phyloP scores from a whole-genome alignment of 345 rosid genomes.

The Gossypium arboreum region DNA sequence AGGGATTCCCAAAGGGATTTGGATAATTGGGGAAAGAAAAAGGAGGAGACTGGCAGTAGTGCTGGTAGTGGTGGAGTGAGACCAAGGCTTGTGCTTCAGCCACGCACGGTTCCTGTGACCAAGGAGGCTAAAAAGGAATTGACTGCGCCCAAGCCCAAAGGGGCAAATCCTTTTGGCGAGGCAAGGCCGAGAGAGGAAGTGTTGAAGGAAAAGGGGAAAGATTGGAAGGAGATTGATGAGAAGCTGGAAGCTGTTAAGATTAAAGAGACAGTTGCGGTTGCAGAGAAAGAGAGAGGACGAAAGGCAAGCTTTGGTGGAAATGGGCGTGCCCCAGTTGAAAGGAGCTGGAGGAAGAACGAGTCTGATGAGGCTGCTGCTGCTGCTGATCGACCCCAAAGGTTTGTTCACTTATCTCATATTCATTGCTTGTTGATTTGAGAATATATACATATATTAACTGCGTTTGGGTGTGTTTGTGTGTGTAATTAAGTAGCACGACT shows the following conservation, averaged over 20 bases:
- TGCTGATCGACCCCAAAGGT: conserved; percentile 26
- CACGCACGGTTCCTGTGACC: conserved; percentile 52
- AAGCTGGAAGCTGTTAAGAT: conserved; percentile 56
- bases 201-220: conserved; percentile 84
- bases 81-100: conserved; percentile 81
- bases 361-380: conserved; percentile 13
- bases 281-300: conserved; percentile 44
- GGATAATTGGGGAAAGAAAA: conserved; percentile 78
- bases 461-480: neutral
- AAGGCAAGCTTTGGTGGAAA: conserved; percentile 42
- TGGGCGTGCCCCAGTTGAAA: conserved; percentile 35
- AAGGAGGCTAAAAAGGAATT: conserved; percentile 27
- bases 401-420: conserved; percentile 22
- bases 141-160: conserved; percentile 43
- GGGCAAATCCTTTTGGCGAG: conserved; percentile 69
- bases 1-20: conserved; percentile 51
- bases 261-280: conserved; percentile 29
- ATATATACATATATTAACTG: conserved; percentile 7
- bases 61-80: conserved; percentile 32
- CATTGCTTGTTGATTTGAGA: conserved; percentile 15
- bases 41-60: conserved; percentile 41
- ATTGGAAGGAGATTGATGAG: conserved; percentile 93
- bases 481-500: neutral
- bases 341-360: conserved; percentile 59
- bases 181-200: conserved; percentile 98